Evolutionary conservation across 108 stramenopile genomes (phyloP).

Genomic region (Cyclotella atomus): DNA sequence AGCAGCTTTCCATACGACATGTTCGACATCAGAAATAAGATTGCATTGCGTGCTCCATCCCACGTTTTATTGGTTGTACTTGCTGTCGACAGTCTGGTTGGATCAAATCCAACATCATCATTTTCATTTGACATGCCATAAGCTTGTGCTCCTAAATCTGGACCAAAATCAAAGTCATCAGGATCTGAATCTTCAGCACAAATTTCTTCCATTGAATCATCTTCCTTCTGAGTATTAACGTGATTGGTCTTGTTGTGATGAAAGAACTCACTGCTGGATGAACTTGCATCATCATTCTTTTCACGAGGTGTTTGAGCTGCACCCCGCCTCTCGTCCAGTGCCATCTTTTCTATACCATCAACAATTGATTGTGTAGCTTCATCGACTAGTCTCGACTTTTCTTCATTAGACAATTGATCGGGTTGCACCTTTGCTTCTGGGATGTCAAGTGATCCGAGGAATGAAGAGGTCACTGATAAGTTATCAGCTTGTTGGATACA

Average conservation of each 20-base stretch:
- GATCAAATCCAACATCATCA: constrained; percentile 22
- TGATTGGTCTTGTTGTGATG: constrained; percentile 14
- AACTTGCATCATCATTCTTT: constrained; percentile 22
- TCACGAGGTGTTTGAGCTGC: neutral
- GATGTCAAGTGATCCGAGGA: constrained; percentile 47
- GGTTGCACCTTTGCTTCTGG: constrained; percentile 1
- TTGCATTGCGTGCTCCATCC: constrained; percentile 37
- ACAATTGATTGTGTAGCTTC: constrained; percentile 34
- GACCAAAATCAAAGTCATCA: constrained; percentile 46
- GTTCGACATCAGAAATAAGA: constrained; percentile 32
- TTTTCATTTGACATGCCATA: too few relatives aligned
- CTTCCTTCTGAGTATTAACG: constrained; percentile 1
- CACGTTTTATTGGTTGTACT: constrained; percentile 31
- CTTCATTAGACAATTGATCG: constrained; percentile 7
- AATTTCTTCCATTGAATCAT: constrained; percentile 54
- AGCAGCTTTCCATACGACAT: constrained; percentile 38
- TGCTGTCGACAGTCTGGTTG: constrained; percentile 30
- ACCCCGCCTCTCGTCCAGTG: constrained; percentile 8
- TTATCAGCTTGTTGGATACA: constrained; percentile 49
- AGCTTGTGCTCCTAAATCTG: too few relatives aligned
- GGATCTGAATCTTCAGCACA: constrained; percentile 60
- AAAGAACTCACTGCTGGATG: constrained; percentile 32
- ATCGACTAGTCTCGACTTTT: constrained; percentile 27
- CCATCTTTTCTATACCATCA: constrained; percentile 33
- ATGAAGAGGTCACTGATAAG: constrained; percentile 18